phyloP scores from a whole-genome alignment of 352 stramenopile genomes.

The Pythium chondricola region DNA sequence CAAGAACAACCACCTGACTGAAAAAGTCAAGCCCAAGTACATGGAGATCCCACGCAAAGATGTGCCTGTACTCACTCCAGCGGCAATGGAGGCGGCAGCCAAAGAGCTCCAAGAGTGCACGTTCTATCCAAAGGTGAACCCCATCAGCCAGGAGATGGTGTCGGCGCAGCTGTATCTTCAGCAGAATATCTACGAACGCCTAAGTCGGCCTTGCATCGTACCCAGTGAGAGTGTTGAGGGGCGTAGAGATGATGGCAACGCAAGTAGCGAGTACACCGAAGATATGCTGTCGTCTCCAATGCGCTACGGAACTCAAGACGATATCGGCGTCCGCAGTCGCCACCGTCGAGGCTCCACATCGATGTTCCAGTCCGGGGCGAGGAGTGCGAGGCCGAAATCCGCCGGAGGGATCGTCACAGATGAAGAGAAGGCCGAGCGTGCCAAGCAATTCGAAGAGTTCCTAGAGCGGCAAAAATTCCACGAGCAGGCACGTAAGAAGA shows the following conservation, averaged over 20 bases:
- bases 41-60: slow-evolving; percentile 34
- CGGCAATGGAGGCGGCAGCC: slow-evolving; percentile 47
- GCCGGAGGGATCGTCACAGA: slow-evolving; percentile 33
- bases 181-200: slow-evolving; percentile 80
- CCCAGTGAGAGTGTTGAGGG: slow-evolving; percentile 1
- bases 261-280: slow-evolving; percentile 14
- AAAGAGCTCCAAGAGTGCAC: slow-evolving; percentile 73
- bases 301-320: slow-evolving; percentile 36
- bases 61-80: slow-evolving; percentile 37
- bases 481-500: slow-evolving; percentile 56
- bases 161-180: slow-evolving; percentile 80
- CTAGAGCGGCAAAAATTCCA: slow-evolving; percentile 71
- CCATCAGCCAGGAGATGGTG: slow-evolving; percentile 66
- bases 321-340: slow-evolving; percentile 36
- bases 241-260: slow-evolving; percentile 14
- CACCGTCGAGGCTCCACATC: slow-evolving; percentile 11
- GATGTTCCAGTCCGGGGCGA: neutral
- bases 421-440: slow-evolving; percentile 43
- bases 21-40: slow-evolving; percentile 77
- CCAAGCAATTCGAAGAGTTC: slow-evolving; percentile 58
- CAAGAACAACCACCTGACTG: slow-evolving; percentile 23
- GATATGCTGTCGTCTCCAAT: slow-evolving; percentile 18
- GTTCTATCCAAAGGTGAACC: slow-evolving; percentile 74
- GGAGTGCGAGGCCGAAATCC: slow-evolving; percentile 30
- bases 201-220: slow-evolving; percentile 53